phyloP scores from a whole-genome alignment of 805 yeast species.

The Candida alai region DNA sequence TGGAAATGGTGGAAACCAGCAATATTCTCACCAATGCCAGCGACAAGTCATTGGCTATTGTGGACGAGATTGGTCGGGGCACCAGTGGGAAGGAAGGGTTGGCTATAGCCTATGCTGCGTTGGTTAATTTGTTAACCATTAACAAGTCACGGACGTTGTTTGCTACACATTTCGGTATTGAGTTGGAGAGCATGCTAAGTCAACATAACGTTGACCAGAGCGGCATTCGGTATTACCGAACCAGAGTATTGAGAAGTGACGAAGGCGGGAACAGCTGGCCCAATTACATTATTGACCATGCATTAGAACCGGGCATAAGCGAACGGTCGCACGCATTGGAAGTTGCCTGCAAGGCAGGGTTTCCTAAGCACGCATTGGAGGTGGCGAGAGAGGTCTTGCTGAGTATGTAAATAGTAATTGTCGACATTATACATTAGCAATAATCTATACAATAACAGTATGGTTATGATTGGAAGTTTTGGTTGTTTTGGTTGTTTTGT shows the following conservation, averaged over 20 bases:
- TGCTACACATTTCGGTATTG: slow-evolving; percentile 76
- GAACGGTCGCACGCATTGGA: slow-evolving; percentile 70
- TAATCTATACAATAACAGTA: slow-evolving; percentile 3
- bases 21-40: slow-evolving; percentile 57
- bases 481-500: slow-evolving; percentile 24
- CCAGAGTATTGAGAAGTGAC: slow-evolving; percentile 22
- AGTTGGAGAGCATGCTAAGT: slow-evolving; percentile 33
- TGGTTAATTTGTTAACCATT: slow-evolving; percentile 48
- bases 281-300: slow-evolving; percentile 48
- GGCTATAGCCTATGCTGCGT: slow-evolving; percentile 77
- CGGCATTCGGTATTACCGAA: slow-evolving; percentile 26
- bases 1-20: slow-evolving; percentile 70
- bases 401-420: slow-evolving; percentile 6
- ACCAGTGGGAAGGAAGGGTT: slow-evolving; percentile 83
- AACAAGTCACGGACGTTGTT: slow-evolving; percentile 74
- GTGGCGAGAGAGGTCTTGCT: slow-evolving; percentile 41
- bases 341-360: slow-evolving; percentile 76
- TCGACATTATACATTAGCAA: slow-evolving; percentile 1
- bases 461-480: slow-evolving; percentile 11
- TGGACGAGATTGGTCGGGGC: slow-evolving; percentile 84
- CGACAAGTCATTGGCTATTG: slow-evolving; percentile 52
- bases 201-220: slow-evolving; percentile 24
- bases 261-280: slow-evolving; percentile 8
- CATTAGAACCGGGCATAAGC: slow-evolving; percentile 63
- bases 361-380: slow-evolving; percentile 56